A percentile compares a stretch with the other conserved stretches of the same genome.
Conservation (phyloP, 768 basidiomycete genomes). For the Dendrothele bispora region DNA sequence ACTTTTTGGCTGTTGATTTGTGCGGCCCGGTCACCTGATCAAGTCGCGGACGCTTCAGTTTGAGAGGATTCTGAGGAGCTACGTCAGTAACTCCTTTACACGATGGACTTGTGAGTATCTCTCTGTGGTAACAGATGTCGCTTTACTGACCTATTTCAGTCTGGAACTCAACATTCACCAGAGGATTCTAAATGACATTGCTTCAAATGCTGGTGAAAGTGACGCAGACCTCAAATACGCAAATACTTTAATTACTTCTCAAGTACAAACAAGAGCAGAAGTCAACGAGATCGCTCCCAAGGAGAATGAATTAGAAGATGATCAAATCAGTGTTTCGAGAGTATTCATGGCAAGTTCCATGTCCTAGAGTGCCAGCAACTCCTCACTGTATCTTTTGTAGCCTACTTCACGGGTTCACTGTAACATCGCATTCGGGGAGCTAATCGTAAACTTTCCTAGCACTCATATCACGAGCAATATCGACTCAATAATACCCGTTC, state of each 20-base stretch:
- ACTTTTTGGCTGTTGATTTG: conserved; percentile 1
- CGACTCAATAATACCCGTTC: conserved; percentile 53
- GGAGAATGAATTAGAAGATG: conserved; percentile 22
- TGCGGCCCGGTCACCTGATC: conserved; percentile 5
- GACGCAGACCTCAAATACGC: conserved; percentile 48
- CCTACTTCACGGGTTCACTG: conserved; percentile 71
- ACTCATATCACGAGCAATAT: conserved; percentile 49
- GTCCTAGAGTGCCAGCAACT: background rate
- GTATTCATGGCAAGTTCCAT: conserved; percentile 59
- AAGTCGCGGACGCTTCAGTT: background rate
- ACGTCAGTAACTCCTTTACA: conserved; percentile 3
- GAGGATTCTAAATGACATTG: conserved; percentile 73
- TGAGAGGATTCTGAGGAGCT: background rate
- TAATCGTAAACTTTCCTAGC: conserved; percentile 65
- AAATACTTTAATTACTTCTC: conserved; percentile 59
- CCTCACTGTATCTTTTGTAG: conserved; percentile 34
- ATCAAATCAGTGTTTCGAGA: conserved; percentile 16
- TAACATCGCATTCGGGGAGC: conserved; percentile 82
- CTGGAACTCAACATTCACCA: conserved; percentile 80
- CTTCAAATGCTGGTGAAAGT: conserved; percentile 49
- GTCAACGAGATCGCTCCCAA: conserved; percentile 22
- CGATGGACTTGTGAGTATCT: conserved; percentile 51
- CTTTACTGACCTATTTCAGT: conserved; percentile 34
- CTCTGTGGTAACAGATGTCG: background rate
- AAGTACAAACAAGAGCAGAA: conserved; percentile 47